A percentile compares a stretch with the other conserved stretches of the same genome.
Conservation (phyloP, 768 basidiomycete genomes). For the Clitopilus passeckerianus region DNA sequence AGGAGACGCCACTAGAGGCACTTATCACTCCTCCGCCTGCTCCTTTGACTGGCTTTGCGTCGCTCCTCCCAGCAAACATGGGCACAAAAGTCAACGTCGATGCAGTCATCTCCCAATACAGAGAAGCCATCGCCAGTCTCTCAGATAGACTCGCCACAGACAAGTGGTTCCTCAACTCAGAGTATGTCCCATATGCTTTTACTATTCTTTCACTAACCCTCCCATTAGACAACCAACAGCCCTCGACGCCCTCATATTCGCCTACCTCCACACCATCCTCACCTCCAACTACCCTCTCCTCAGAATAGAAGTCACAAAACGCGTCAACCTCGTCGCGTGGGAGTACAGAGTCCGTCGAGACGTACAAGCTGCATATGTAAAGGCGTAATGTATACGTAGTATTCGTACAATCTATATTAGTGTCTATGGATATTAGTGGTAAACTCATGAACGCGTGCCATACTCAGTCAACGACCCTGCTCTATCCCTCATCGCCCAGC, state of each 20-base stretch:
- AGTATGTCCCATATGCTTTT: slow-evolving; percentile 29
- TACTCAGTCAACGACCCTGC: background rate
- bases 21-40: slow-evolving; percentile 63
- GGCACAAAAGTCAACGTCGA: slow-evolving; percentile 51
- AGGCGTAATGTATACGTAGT: background rate
- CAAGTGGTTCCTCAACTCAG: slow-evolving; percentile 77
- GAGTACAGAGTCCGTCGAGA: slow-evolving; percentile 61
- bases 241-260: slow-evolving; percentile 78
- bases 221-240: slow-evolving; percentile 48
- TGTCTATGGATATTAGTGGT: too few relatives aligned
- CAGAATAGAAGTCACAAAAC: slow-evolving; percentile 62
- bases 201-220: background rate
- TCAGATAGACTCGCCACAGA: slow-evolving; percentile 73
- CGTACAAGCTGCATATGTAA: slow-evolving; percentile 48
- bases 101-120: slow-evolving; percentile 53
- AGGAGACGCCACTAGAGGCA: slow-evolving; percentile 35
- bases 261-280: slow-evolving; percentile 70
- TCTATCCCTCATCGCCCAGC: slow-evolving; percentile 1
- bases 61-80: slow-evolving; percentile 49
- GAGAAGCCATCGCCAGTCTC: slow-evolving; percentile 67
- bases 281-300: slow-evolving; percentile 34
- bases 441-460: background rate
- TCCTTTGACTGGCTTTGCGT: slow-evolving; percentile 64
- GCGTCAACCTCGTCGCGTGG: slow-evolving; percentile 78
- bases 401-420: too few relatives aligned